phyloP scores from a whole-genome alignment of 23 red algal genomes.

The Gracilaria vermiculophylla region DNA sequence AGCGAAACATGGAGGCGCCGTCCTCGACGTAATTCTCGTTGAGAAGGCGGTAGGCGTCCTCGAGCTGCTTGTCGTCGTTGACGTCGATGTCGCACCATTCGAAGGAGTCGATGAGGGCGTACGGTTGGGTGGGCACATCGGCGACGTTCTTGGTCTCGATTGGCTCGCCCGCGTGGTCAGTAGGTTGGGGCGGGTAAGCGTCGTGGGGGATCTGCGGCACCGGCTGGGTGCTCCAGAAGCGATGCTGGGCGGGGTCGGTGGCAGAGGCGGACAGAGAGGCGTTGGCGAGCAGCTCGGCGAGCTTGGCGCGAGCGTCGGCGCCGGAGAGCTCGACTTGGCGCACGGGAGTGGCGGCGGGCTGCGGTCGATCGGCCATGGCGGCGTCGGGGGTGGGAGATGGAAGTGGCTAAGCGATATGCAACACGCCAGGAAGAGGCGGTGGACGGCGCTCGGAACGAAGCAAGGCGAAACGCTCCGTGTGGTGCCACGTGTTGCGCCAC shows the following conservation, averaged over 20 bases:
- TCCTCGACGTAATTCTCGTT: slow-evolving; percentile 98
- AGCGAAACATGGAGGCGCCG: slow-evolving; percentile 94
- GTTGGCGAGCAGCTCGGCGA: slow-evolving; percentile 28
- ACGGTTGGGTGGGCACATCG: slow-evolving; percentile 69
- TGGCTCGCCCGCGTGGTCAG: slow-evolving; percentile 8
- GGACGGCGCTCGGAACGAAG: background rate
- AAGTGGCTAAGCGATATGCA: too few relatives aligned
- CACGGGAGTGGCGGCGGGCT: background rate
- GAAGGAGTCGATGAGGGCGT: slow-evolving; percentile 79
- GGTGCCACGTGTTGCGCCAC: too few relatives aligned
- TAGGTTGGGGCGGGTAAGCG: background rate
- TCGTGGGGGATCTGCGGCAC: slow-evolving; percentile 55
- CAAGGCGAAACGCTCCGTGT: background rate
- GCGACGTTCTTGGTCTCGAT: slow-evolving; percentile 30
- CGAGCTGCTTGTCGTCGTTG: slow-evolving; percentile 63
- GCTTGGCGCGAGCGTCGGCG: slow-evolving; percentile 29
- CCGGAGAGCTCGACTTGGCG: slow-evolving; percentile 32
- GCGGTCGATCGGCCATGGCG: background rate
- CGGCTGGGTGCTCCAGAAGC: slow-evolving; percentile 86
- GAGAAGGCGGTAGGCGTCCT: slow-evolving; percentile 82
- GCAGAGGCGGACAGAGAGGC: background rate
- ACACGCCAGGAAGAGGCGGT: background rate
- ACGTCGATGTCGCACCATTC: slow-evolving; percentile 85
- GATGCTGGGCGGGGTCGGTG: slow-evolving; percentile 26
- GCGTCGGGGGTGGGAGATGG: background rate